Evolutionary conservation across 1,139 yeast genomes (phyloP).

Genomic region (Diutina ranongensis): DNA sequence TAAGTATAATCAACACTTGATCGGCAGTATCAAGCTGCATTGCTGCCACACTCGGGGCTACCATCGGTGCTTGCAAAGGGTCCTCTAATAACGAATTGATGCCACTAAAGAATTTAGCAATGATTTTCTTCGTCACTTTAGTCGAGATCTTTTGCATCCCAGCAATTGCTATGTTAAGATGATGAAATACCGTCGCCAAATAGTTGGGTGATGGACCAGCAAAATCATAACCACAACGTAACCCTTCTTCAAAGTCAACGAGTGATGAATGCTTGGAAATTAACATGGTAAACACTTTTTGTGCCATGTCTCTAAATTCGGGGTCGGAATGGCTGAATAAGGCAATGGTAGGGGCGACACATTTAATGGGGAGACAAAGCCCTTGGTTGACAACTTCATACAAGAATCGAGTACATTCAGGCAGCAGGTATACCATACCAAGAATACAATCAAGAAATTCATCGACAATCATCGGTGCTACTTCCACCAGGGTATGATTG

Average conservation of each 20-base stretch:
- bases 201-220: background rate
- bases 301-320: background rate
- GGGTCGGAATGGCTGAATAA: background rate
- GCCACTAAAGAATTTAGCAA: background rate
- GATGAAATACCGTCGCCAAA: background rate
- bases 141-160: background rate
- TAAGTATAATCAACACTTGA: background rate
- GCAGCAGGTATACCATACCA: background rate
- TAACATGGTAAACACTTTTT: background rate
- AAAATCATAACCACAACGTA: background rate
- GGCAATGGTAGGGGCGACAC: background rate
- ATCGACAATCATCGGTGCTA: conserved; percentile 3
- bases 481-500: background rate
- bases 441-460: background rate
- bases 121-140: background rate
- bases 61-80: background rate
- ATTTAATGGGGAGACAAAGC: background rate
- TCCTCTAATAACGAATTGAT: background rate
- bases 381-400: conserved; percentile 1
- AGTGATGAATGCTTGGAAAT: background rate
- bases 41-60: background rate
- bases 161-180: background rate
- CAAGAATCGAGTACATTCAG: background rate
- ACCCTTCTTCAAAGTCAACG: conserved; percentile 1
- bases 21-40: background rate